A percentile compares a stretch with the other conserved stretches of the same genome.
phyloP scores from a whole-genome alignment of 208 protist genomes.

The Leishmania turanica region DNA sequence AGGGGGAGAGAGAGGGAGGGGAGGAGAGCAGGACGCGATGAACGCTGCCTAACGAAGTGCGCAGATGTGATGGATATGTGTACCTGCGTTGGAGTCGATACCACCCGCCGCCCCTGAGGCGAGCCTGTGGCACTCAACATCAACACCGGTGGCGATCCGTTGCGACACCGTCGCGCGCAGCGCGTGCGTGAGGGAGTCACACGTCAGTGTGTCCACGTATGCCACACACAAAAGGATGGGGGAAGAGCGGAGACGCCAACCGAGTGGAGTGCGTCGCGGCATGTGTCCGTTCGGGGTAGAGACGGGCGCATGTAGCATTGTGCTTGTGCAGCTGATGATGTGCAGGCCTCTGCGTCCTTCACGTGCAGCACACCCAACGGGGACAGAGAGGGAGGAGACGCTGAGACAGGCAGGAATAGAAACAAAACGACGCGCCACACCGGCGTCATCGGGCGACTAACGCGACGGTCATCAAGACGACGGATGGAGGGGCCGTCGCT shows the following conservation, averaged over 20 bases:
- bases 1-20: not conserved
- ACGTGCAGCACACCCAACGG: not conserved
- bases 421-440: too few relatives aligned
- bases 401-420: not conserved
- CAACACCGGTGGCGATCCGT: not conserved
- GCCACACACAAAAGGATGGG: not conserved
- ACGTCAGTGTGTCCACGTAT: not conserved
- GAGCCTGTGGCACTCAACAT: not conserved
- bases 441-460: not conserved
- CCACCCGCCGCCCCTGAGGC: not conserved
- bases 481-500: not conserved
- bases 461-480: not conserved
- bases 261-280: not conserved
- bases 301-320: too few relatives aligned
- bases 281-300: not conserved
- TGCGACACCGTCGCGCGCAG: too few relatives aligned
- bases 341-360: not conserved
- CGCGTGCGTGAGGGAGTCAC: not conserved
- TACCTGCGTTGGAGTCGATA: not conserved
- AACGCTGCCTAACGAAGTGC: not conserved
- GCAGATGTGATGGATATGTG: not conserved
- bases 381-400: not conserved
- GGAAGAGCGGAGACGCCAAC: too few relatives aligned
- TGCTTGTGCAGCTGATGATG: not conserved
- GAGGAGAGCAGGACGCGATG: too few relatives aligned